Base-by-base conservation (phyloP, 306 rosid species). In the Prunus dulcis region DNA sequence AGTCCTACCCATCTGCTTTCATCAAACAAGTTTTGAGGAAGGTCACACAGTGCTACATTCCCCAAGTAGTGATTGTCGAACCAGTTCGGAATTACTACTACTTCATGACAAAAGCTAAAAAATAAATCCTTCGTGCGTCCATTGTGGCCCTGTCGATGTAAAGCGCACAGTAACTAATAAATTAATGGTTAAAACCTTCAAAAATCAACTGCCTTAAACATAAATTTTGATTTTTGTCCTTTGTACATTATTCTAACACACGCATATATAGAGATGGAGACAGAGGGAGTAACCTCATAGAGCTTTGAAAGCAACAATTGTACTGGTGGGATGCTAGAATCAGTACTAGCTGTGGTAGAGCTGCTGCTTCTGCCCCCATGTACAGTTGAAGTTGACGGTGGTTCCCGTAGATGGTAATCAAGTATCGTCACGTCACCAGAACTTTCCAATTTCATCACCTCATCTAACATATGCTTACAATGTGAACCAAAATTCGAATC, bases 1-100 rank as follows among this genome's bases (percentile, higher is more conserved):
- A 76, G 0, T 65, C 79, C 79, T 3, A 76, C 28, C 53, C 73
- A 76, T 22, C 2, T 41, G 15, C 41, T 19, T 19, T 76, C 73
- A 3, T 52, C 43, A 53, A 34, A 17, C 1, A 76, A n/a, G 3
- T 38, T 17, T 38, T 2, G 28, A 66, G 46, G 52, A 15, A 67
- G 18, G 2, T 14, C 2, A 65, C 49, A 76, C 3, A 41, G 0
- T 15, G 57, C 71, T 20, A 52, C 51, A 2, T 25, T 55, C 14
- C 73, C 79, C 2, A 47, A 41, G 10, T 69, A 5, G 30, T 76
- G 79, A 53, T 38, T 18, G 43, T 5, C 5, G 56, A 76, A 76
- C 79, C 79, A 64, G 45, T 27, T 1, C 0, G 65, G 18, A 2
- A 23, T 9, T 5, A 12, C 3, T 27, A 27, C 0, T 20, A 4